Evolutionary conservation across 176 grass and related monocot genomes (phyloP), one percentile per base, ranked within the genome.

Genomic region (Tillandsia leiboldiana): DNA sequence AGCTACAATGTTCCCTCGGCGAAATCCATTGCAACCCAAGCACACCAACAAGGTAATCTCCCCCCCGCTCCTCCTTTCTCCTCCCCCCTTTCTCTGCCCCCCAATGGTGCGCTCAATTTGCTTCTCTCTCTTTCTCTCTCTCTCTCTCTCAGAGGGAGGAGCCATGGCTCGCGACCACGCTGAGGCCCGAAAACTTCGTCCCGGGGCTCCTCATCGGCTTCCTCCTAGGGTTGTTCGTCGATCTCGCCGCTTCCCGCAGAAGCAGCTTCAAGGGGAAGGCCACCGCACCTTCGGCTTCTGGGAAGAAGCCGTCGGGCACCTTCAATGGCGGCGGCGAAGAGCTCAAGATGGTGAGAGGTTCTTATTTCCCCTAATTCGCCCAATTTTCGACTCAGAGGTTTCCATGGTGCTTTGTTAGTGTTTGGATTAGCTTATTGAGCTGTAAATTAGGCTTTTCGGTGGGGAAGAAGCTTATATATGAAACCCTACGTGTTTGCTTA

Each of bases 181-280:
- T 92, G 18, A 88, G 77, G 68, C 84, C 84, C 56, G 82, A 71
- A 64, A 87, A 87, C 54, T 80, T 90, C 71, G 81, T 97, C 29
- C 89, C 89, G 8, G 89, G 94, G 0, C 49, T 92, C 50, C 66
- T 83, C 26, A 87, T 97, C n/a, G 89, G 89, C 1, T 92, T 97
- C 72, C 71, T 97, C 18, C 70, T 97, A 1, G 89, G 89, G 1
- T 54, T 97, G 18, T 82, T 93, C 72, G 0, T 90, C 12, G 89
- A 97, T 68, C 68, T 90, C 0, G 81, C 89, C 51, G 85, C 87
- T 9, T 72, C 78, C n/a, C 78, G 74, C 78, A 72, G 72, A 26
- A 63, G 73, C 9, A 63, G 70, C 23, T 51, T 75, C 15, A 70
- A 74, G 50, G 61, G 63, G 54, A 69, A 67, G 13, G 76, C 77